Base-by-base conservation (phyloP, 768 basidiomycete genomes). In the Termitomyces sp. region DNA sequence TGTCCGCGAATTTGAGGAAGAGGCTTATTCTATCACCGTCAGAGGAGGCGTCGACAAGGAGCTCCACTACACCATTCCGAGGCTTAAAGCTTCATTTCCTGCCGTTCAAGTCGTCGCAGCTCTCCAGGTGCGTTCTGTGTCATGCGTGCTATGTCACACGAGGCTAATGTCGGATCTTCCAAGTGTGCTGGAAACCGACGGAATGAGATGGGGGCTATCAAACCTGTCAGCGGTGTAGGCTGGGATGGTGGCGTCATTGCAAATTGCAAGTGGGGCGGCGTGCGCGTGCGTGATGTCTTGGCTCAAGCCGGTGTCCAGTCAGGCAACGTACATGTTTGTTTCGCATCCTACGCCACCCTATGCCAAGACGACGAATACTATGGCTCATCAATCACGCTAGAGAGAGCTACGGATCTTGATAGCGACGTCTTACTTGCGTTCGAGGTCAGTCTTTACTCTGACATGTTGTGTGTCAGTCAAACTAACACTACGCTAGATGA, bases 231-330 rank as follows among this genome's bases (percentile, higher is more conserved):
- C 37, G 86, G 86, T 8, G 79, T 88, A 24, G 77, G 76, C 4
- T 89, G 87, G 87, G 75, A 75, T 22, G 84, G 86, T 57, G 88
- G 85, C 20, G 86, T 85, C n/a, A 82, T 87, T 47, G 82, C 83
- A 56, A 90, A 90, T 67, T 82, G 81, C 63, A 76, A 72, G 57
- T 91, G 89, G 88, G 77, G 78, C 4, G 89, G 89, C 16, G 79
- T 81, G 0, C 74, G 77, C 0, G 69, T 91, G 10, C 75, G 81
- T 22, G 82, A 88, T 55, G 63, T 89, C 30, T 77, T 91, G 57
- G 70, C 74, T 10, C 66, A 75, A 40, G 71, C 72, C 4, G 78
- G 79, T 7, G 71, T 86, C 34, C 59, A 63, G 30, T 44, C 57
- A 2, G 66, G 69, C 22, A 70, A 73, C 20, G 62, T 69, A 37